These are phyloP conservation scores for Byssoonygena ceratinophila DNA, from an alignment of 2,329 filamentous ascomycete species.

Conservation along the genomic window DNA sequence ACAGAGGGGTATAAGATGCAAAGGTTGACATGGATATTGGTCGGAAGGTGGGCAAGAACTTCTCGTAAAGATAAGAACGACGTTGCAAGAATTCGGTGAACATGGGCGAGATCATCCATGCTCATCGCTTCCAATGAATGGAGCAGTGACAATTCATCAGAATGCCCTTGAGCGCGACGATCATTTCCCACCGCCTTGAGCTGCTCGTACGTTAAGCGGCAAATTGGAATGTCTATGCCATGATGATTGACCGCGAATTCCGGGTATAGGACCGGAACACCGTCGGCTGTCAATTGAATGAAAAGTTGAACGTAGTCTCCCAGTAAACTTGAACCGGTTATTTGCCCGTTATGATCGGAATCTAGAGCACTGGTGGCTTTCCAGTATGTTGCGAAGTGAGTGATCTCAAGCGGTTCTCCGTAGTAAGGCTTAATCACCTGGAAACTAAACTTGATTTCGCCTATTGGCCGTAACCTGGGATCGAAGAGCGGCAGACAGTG, in stretches of 20 bases:
- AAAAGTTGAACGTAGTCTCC: conserved; percentile 91
- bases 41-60: conserved; percentile 62
- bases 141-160: conserved; percentile 8
- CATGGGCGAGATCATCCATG: conserved; percentile 45
- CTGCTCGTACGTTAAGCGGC: conserved; percentile 59
- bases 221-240: conserved; percentile 70
- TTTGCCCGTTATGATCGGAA: conserved; percentile 70
- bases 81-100: conserved; percentile 61
- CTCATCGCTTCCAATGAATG: conserved; percentile 26
- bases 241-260: conserved; percentile 67
- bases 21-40: conserved; percentile 78
- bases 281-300: conserved; percentile 83
- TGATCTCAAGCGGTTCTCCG: conserved; percentile 86
- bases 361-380: conserved; percentile 93
- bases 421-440: conserved; percentile 95
- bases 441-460: conserved; percentile 85
- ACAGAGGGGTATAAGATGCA: conserved; percentile 76
- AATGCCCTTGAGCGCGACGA: conserved; percentile 22
- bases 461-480: conserved; percentile 79
- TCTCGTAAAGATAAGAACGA: conserved; percentile 73
- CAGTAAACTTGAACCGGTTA: conserved; percentile 88
- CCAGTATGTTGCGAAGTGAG: conserved; percentile 98
- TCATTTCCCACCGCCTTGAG: conserved; percentile 38
- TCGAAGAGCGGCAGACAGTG: conserved; percentile 89
- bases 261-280: conserved; percentile 77